These are phyloP conservation scores for Carex arenaria DNA, from an alignment of 202 grass and related monocot genomes.

Conservation along the genomic window DNA sequence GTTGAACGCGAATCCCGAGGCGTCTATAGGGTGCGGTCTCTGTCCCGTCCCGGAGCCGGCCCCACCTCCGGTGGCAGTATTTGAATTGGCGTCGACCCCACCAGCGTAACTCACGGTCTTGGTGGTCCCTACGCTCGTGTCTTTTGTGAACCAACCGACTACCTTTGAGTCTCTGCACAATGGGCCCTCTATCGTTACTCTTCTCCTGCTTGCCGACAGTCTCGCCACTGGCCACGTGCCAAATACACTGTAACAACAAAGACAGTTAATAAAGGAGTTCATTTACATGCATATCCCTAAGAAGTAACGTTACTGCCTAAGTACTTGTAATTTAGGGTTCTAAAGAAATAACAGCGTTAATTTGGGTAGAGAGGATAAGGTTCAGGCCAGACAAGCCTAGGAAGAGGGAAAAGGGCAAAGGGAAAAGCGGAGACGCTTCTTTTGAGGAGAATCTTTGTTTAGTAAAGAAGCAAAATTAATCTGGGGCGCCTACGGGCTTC, in stretches of 20 bases:
- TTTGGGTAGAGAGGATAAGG: background rate
- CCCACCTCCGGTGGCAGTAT: constrained; percentile 6
- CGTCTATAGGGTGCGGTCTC: constrained; percentile 48
- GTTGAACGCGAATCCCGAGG: constrained; percentile 90
- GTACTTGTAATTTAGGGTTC: background rate
- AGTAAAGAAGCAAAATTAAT: constrained; percentile 14
- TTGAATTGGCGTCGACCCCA: constrained; percentile 24
- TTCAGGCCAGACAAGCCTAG: background rate
- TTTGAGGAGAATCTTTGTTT: constrained; percentile 30
- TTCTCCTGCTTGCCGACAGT: constrained; percentile 51
- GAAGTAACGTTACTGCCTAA: background rate
- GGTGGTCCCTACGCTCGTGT: constrained; percentile 48
- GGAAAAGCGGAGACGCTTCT: background rate
- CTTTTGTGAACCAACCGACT: constrained; percentile 72
- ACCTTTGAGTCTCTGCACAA: constrained; percentile 77
- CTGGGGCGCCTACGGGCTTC: too few relatives aligned
- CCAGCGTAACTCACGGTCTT: constrained; percentile 44
- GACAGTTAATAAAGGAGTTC: background rate
- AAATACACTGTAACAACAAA: constrained; percentile 55
- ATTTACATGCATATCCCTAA: background rate
- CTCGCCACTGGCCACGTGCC: constrained; percentile 93
- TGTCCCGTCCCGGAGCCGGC: constrained; percentile 12
- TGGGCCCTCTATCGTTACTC: constrained; percentile 71
- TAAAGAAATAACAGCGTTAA: background rate
- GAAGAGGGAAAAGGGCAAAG: background rate